Evolutionary conservation across 305 asterid genomes (phyloP).

Genomic region (Fraxinus latifolia): DNA sequence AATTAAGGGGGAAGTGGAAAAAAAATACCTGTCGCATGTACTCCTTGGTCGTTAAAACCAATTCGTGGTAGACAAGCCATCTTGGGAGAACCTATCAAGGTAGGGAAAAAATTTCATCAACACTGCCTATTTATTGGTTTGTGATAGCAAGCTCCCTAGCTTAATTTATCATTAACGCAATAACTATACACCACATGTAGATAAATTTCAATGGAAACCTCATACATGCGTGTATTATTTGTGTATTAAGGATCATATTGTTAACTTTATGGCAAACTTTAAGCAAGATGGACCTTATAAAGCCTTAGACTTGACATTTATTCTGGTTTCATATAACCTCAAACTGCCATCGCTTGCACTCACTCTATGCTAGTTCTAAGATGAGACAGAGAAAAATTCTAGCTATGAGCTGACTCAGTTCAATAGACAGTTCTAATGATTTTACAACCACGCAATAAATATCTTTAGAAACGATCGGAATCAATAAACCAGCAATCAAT

Average conservation of each 20-base stretch:
- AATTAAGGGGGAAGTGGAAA: conserved; percentile 4
- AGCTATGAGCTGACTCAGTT: neutral
- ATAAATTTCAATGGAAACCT: neutral
- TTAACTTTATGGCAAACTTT: neutral
- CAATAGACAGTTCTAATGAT: neutral
- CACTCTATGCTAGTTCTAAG: neutral
- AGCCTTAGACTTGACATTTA: neutral
- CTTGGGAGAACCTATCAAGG: conserved; percentile 62
- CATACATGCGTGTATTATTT: neutral
- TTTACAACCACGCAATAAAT: neutral
- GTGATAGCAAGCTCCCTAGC: neutral
- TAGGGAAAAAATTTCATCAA: neutral
- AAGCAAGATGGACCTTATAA: neutral
- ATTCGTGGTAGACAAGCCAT: conserved; percentile 91
- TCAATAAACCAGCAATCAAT: neutral
- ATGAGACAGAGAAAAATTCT: neutral
- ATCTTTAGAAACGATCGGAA: neutral
- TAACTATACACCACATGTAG: neutral
- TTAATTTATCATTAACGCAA: neutral
- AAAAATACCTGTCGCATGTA: conserved; percentile 84
- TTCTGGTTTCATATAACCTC: neutral
- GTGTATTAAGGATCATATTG: neutral
- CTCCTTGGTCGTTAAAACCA: conserved; percentile 88
- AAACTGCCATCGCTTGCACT: neutral
- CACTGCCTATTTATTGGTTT: conserved; percentile 9